Conservation (phyloP, 163 green algal species). For the Smithsoniella earleae region DNA sequence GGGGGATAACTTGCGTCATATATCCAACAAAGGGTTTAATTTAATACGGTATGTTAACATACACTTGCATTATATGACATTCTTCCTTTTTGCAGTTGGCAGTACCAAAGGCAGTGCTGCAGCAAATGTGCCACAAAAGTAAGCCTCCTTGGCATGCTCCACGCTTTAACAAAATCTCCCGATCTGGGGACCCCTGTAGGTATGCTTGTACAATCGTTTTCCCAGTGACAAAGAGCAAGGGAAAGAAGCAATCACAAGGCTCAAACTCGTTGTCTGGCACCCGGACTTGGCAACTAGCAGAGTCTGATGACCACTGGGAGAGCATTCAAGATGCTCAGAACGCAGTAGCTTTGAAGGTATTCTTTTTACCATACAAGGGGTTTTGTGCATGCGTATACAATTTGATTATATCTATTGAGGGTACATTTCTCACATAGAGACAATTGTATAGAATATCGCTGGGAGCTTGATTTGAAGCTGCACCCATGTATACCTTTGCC, state of each 20-base stretch:
- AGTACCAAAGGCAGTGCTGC: constrained; percentile 7
- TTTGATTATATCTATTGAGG: not conserved
- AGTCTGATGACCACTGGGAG: constrained; percentile 49
- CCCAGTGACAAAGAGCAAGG: not conserved
- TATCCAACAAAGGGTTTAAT: no score
- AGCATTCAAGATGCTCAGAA: constrained; percentile 70
- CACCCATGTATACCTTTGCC: no score
- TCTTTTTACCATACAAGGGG: constrained; percentile 54
- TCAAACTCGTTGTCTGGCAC: not conserved
- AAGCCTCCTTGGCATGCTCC: not conserved
- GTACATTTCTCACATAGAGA: not conserved
- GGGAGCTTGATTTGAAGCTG: not conserved
- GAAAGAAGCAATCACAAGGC: constrained; percentile 34
- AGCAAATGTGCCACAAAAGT: constrained; percentile 34
- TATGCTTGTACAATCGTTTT: constrained; percentile 25
- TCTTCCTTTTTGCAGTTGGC: constrained; percentile 20
- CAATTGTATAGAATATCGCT: not conserved
- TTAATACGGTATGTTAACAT: no score
- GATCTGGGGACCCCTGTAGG: not conserved
- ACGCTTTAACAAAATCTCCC: constrained; percentile 14
- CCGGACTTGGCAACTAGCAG: constrained; percentile 34
- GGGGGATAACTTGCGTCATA: no score
- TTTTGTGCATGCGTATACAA: constrained; percentile 35
- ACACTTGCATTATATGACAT: no score
- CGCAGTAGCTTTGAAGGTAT: no score